A percentile compares a stretch with the other conserved stretches of the same genome.
Evolutionary conservation across 1,284 basidiomycete genomes (phyloP).

Genomic region (Heterobasidion parviporum): DNA sequence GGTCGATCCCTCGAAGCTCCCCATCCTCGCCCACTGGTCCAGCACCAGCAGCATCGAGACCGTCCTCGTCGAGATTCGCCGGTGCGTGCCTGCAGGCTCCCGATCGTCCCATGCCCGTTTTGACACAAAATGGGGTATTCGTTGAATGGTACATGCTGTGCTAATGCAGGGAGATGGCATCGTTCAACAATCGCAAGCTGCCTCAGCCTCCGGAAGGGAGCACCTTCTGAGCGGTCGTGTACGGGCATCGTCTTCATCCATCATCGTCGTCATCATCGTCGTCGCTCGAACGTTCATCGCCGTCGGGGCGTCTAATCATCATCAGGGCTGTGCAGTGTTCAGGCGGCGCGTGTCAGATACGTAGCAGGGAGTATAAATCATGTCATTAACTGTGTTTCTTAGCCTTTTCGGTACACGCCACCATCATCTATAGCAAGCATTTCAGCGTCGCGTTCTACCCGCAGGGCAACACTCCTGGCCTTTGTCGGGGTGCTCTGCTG

Average conservation of each 20-base stretch:
- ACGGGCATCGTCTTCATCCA: background rate
- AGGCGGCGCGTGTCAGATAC: background rate
- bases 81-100: slow-evolving; percentile 38
- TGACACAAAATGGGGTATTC: background rate
- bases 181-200: slow-evolving; percentile 85
- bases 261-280: background rate
- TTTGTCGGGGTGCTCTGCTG: too few species aligned
- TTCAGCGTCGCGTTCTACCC: too few species aligned
- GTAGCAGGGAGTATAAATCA: background rate
- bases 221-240: slow-evolving; percentile 36
- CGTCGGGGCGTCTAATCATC: background rate
- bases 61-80: slow-evolving; percentile 84
- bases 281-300: too few species aligned
- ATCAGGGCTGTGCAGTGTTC: background rate
- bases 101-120: background rate
- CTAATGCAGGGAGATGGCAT: slow-evolving; percentile 81
- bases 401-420: background rate
- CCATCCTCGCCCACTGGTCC: slow-evolving; percentile 69
- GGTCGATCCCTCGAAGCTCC: slow-evolving; percentile 67
- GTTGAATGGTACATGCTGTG: background rate
- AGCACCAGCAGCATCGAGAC: slow-evolving; percentile 77
- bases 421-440: too few species aligned
- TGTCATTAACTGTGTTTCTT: background rate
- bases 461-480: too few species aligned
- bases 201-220: slow-evolving; percentile 91